Percentiles rank a stretch among this genome's conserved stretches.
These are phyloP conservation scores for Exserohilum rostratum DNA, from an alignment of 2,329 filamentous ascomycete genomes.

Conservation along the genomic window DNA sequence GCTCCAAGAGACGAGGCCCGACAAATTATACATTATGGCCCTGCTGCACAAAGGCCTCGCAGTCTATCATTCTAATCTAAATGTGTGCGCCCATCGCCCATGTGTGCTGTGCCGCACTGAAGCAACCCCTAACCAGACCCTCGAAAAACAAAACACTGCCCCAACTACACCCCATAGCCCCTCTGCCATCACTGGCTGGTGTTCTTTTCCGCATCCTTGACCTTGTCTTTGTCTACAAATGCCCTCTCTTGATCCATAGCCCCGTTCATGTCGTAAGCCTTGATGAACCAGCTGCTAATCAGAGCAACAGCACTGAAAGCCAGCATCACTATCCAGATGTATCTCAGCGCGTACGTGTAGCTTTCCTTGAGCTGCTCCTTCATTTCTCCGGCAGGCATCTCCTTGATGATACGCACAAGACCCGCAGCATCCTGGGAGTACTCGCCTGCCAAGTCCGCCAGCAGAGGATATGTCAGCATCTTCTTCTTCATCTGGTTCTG, in stretches of 20 bases:
- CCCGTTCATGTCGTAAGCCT: constrained; percentile 54
- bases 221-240: constrained; percentile 49
- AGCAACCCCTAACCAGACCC: too few relatives aligned
- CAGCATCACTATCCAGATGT: constrained; percentile 63
- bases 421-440: constrained; percentile 65
- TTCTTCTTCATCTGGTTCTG: constrained; percentile 67
- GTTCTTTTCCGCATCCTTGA: constrained; percentile 28
- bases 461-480: constrained; percentile 55
- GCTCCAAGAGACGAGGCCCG: neutral
- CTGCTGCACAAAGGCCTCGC: neutral
- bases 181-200: constrained; percentile 5
- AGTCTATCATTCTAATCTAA: neutral
- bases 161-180: neutral
- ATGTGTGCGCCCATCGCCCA: neutral
- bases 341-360: constrained; percentile 61
- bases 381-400: constrained; percentile 57
- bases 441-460: constrained; percentile 55
- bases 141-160: neutral
- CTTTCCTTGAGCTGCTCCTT: constrained; percentile 51
- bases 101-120: neutral
- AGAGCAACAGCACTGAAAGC: constrained; percentile 60
- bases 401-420: constrained; percentile 64
- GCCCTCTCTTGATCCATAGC: constrained; percentile 58
- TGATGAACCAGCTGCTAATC: constrained; percentile 59
- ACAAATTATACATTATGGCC: neutral